A percentile compares a stretch with the other conserved stretches of the same genome.
phyloP scores from a whole-genome alignment of 148 eudicot genomes.

The Talinum fruticosum region DNA sequence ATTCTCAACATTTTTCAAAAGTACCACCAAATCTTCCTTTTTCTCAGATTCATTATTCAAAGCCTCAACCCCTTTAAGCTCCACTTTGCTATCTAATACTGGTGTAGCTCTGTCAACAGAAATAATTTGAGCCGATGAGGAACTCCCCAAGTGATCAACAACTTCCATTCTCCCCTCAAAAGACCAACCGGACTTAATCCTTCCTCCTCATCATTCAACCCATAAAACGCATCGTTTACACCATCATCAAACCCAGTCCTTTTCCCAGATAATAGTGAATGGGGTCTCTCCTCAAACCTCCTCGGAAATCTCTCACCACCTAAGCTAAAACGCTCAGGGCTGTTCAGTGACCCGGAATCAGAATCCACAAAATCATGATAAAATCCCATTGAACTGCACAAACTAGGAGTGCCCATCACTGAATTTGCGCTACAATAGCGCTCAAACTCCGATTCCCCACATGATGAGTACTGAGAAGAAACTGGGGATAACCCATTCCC shows the following conservation, averaged over 20 bases:
- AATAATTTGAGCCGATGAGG: constrained; percentile 1
- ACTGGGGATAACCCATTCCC: constrained; percentile 43
- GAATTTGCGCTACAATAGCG: constrained; percentile 95
- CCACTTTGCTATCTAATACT: constrained; percentile 18
- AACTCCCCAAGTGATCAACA: constrained; percentile 22
- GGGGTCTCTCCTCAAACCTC: constrained; percentile 27
- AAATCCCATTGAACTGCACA: constrained; percentile 66
- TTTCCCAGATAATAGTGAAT: constrained; percentile 21
- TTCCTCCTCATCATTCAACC: constrained; percentile 16
- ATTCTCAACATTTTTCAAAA: constrained; percentile 35
- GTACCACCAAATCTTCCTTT: constrained; percentile 33
- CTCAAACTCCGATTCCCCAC: constrained; percentile 92
- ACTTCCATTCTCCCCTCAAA: constrained; percentile 12
- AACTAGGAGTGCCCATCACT: constrained; percentile 84
- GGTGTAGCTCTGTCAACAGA: background rate
- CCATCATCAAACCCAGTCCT: background rate
- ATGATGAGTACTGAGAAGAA: constrained; percentile 69
- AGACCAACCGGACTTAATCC: constrained; percentile 1
- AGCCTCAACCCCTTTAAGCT: constrained; percentile 17
- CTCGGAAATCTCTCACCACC: constrained; percentile 39
- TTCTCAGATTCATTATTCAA: constrained; percentile 22
- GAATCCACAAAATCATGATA: constrained; percentile 60
- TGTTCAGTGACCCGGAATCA: constrained; percentile 62
- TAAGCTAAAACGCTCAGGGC: constrained; percentile 49
- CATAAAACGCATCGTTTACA: constrained; percentile 12